Conservation (phyloP, 768 basidiomycete species). For the Austroboletus festivus region DNA sequence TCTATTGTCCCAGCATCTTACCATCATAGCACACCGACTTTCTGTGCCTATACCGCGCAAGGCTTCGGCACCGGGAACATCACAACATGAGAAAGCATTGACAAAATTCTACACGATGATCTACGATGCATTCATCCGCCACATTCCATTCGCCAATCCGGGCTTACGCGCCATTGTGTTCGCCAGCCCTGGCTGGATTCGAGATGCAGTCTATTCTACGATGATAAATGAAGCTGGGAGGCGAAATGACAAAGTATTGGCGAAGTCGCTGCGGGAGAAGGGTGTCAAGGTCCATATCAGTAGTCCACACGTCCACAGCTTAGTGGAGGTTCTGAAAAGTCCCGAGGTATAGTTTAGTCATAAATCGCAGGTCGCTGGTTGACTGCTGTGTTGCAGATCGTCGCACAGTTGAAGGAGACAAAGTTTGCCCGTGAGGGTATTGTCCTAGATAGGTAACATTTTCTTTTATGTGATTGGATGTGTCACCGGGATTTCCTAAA, state of each 20-base stretch:
- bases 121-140: constrained; percentile 83
- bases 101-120: constrained; percentile 78
- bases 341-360: constrained; percentile 66
- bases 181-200: constrained; percentile 95
- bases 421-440: constrained; percentile 95
- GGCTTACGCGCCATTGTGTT: constrained; percentile 88
- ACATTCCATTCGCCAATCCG: constrained; percentile 78
- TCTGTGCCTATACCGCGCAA: constrained; percentile 90
- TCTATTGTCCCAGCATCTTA: constrained; percentile 95
- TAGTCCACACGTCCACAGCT: constrained; percentile 92
- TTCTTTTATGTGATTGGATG: not conserved
- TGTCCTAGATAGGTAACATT: constrained; percentile 75
- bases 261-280: constrained; percentile 74
- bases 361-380: not conserved
- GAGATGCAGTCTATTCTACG: constrained; percentile 83
- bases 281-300: constrained; percentile 87
- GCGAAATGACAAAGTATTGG: constrained; percentile 79
- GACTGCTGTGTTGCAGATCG: constrained; percentile 45
- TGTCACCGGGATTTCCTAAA: not conserved
- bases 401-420: constrained; percentile 80
- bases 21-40: constrained; percentile 85
- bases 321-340: constrained; percentile 91
- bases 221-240: constrained; percentile 77
- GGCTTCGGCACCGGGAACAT: constrained; percentile 72
- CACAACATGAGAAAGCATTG: constrained; percentile 92